Conservation (phyloP, 2,329 filamentous ascomycete species). For the Hypoxylon sp. region DNA sequence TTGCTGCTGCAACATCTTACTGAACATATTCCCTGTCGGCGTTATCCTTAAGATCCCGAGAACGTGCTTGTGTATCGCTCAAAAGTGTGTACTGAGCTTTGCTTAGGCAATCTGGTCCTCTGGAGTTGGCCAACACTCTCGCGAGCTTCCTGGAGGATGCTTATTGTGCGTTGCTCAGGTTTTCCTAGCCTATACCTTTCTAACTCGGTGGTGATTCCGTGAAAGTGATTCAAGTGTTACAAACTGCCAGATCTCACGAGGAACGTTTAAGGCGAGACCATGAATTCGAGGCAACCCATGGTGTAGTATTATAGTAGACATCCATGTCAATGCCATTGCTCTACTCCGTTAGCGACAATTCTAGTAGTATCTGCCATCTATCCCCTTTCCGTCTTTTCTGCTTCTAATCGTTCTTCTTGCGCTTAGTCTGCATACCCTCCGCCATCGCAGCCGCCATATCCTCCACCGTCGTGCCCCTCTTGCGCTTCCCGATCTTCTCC, state of each 20-base stretch:
- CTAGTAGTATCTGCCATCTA: background rate
- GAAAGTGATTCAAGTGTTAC: too few species aligned
- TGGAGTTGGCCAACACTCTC: background rate
- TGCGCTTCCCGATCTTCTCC: slow-evolving; percentile 69
- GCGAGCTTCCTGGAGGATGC: background rate
- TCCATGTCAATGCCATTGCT: background rate
- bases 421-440: slow-evolving; percentile 51
- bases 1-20: background rate
- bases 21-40: background rate
- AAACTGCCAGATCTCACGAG: too few species aligned
- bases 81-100: background rate
- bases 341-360: background rate
- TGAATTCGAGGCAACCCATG: background rate
- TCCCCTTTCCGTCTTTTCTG: background rate
- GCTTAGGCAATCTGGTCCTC: background rate
- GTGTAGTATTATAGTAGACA: background rate
- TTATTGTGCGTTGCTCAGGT: background rate
- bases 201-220: too few species aligned
- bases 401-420: slow-evolving; percentile 50
- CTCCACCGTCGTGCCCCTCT: slow-evolving; percentile 67
- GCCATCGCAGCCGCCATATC: slow-evolving; percentile 64
- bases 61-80: background rate
- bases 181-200: background rate
- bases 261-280: background rate
- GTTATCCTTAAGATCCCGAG: background rate